A percentile compares a stretch with the other conserved stretches of the same genome.
Conservation (phyloP, 2,329 filamentous ascomycete species). For the Colletotrichum truncatum region DNA sequence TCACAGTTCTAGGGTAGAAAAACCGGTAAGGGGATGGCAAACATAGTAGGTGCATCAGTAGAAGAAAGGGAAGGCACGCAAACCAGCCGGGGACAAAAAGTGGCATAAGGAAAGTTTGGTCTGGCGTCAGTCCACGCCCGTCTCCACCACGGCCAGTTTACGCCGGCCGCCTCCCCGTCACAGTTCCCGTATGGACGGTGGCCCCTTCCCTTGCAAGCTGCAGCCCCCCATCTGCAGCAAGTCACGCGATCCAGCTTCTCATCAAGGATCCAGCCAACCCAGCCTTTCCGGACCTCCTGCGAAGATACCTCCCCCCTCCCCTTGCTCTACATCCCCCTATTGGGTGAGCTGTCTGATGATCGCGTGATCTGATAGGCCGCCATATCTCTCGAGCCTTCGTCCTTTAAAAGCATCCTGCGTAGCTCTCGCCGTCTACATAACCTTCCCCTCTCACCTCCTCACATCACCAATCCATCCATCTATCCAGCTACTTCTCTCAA, state of each 20-base stretch:
- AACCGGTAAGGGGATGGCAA: neutral
- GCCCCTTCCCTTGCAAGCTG: constrained; percentile 23
- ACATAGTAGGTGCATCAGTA: neutral
- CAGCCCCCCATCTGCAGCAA: constrained; percentile 31
- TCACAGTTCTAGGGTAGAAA: too few species aligned
- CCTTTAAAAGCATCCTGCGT: constrained; percentile 24
- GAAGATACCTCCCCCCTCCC: constrained; percentile 1
- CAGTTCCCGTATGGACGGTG: neutral
- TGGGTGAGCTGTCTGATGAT: constrained; percentile 31
- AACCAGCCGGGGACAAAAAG: neutral
- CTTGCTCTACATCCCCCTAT: constrained; percentile 7
- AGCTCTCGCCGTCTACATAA: constrained; percentile 25
- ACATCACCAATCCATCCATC: neutral
- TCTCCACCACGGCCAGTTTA: constrained; percentile 17
- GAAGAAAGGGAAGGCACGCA: neutral
- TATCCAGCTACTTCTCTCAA: neutral
- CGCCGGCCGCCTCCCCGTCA: constrained; percentile 9
- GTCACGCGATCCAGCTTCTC: constrained; percentile 35
- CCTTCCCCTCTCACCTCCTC: constrained; percentile 6
- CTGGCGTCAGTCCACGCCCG: constrained; percentile 26
- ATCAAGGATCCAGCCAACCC: constrained; percentile 8
- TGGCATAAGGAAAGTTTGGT: constrained; percentile 27
- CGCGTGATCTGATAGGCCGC: constrained; percentile 33
- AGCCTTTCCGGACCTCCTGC: constrained; percentile 21
- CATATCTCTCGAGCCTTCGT: constrained; percentile 17